Percentiles rank a stretch among this genome's conserved stretches.
These are phyloP conservation scores for Amylocystis lapponica DNA, from an alignment of 768 basidiomycete species.

Conservation along the genomic window DNA sequence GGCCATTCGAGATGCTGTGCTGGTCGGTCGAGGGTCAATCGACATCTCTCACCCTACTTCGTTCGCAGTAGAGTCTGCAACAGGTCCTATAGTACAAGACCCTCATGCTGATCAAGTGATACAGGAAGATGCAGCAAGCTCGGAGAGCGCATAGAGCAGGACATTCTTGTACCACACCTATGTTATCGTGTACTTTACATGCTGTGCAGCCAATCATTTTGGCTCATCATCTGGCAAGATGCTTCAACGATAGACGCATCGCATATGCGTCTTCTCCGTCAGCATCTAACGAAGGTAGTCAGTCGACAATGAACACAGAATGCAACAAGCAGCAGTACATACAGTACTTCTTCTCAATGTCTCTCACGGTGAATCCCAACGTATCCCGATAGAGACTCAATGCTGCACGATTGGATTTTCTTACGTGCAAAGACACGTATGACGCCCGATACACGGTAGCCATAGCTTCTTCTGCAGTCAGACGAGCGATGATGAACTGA, in stretches of 20 bases:
- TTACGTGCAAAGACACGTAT: constrained; percentile 85
- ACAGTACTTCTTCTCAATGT: constrained; percentile 91
- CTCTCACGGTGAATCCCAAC: constrained; percentile 82
- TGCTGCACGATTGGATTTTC: constrained; percentile 93
- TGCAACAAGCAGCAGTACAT: constrained; percentile 27
- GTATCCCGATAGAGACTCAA: constrained; percentile 84
- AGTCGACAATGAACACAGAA: constrained; percentile 9
- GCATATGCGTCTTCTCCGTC: constrained; percentile 94
- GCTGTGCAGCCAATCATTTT: neutral
- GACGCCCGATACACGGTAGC: constrained; percentile 75
- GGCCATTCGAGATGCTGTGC: constrained; percentile 48
- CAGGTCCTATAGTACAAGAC: too few species aligned
- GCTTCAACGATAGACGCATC: constrained; percentile 67
- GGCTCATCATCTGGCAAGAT: constrained; percentile 16
- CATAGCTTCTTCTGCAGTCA: constrained; percentile 88
- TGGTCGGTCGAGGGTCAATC: neutral
- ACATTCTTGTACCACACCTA: too few species aligned
- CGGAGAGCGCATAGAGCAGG: too few species aligned
- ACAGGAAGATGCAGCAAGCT: too few species aligned
- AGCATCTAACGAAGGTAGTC: constrained; percentile 53
- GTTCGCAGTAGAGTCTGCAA: too few species aligned
- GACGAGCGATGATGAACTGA: neutral
- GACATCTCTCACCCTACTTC: too few species aligned
- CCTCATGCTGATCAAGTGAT: too few species aligned
- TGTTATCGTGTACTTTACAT: constrained; percentile 11